Evolutionary conservation across 495 filamentous ascomycete genomes (phyloP).

Genomic region (Lasiosphaeris hirsuta): DNA sequence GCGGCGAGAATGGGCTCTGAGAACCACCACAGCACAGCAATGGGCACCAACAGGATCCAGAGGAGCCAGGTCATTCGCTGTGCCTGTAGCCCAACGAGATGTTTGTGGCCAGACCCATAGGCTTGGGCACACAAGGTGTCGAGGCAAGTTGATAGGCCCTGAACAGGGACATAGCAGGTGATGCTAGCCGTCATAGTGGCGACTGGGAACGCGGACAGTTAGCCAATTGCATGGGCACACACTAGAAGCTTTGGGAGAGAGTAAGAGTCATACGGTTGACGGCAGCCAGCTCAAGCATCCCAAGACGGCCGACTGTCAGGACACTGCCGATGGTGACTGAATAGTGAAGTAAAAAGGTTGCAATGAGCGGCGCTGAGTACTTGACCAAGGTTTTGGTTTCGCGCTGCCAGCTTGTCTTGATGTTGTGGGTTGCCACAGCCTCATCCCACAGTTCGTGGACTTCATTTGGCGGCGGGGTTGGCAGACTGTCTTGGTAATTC

Average conservation of each 20-base stretch:
- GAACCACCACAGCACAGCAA: conserved; percentile 58
- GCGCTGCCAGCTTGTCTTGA: conserved; percentile 79
- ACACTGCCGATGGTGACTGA: conserved; percentile 65
- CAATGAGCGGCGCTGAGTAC: conserved; percentile 57
- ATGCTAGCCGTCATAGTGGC: conserved; percentile 73
- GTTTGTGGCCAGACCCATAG: conserved; percentile 64
- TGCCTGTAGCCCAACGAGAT: conserved; percentile 67
- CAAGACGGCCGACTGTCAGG: conserved; percentile 63
- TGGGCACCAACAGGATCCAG: conserved; percentile 59
- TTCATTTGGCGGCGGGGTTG: conserved; percentile 17
- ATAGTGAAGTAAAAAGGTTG: conserved; percentile 71
- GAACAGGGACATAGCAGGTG: conserved; percentile 67
- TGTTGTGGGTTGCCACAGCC: conserved; percentile 66
- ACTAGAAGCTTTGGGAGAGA: neutral
- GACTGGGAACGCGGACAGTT: conserved; percentile 32
- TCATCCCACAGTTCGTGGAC: conserved; percentile 60
- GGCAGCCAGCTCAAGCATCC: conserved; percentile 59
- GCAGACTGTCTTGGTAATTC: neutral
- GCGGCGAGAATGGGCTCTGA: conserved; percentile 52
- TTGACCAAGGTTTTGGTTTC: conserved; percentile 63
- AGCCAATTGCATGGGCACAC: neutral
- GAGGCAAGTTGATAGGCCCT: conserved; percentile 65
- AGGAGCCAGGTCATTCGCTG: conserved; percentile 70
- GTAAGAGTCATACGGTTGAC: conserved; percentile 45
- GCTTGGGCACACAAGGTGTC: conserved; percentile 75